Evolutionary conservation across 495 filamentous ascomycete species (phyloP).

Genomic region (Penicillium salamii): DNA sequence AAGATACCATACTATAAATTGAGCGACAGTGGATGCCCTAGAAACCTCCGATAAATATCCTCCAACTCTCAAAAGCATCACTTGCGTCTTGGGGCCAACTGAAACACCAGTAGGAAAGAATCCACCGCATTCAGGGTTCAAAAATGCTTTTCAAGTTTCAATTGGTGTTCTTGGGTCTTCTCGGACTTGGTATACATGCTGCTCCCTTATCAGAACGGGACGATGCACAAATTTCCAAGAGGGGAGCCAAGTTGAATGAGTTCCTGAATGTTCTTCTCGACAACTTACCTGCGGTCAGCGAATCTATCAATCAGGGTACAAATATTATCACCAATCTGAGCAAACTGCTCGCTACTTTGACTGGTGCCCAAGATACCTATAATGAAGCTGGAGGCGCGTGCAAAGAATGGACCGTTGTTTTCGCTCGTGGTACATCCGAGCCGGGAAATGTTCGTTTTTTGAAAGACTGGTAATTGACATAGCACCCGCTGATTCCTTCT

Average conservation of each 20-base stretch:
- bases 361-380: slow-evolving; percentile 16
- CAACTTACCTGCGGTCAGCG: neutral
- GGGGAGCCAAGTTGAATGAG: neutral
- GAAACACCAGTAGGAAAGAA: too few relatives aligned
- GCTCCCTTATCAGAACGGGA: neutral
- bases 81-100: too few relatives aligned
- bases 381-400: slow-evolving; percentile 33
- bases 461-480: neutral
- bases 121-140: neutral
- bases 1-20: neutral
- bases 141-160: neutral
- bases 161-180: neutral
- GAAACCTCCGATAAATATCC: too few relatives aligned
- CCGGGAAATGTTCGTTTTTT: slow-evolving; percentile 28
- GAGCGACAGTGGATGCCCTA: too few relatives aligned
- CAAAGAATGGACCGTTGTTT: slow-evolving; percentile 39
- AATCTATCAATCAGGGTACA: neutral
- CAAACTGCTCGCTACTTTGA: neutral
- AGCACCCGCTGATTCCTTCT: neutral
- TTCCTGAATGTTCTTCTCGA: neutral
- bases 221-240: neutral
- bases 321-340: neutral
- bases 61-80: neutral
- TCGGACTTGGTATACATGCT: neutral
- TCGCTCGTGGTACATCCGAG: slow-evolving; percentile 40